Base-by-base conservation (phyloP, 208 protist species). In the Histomonas meleagridis region DNA sequence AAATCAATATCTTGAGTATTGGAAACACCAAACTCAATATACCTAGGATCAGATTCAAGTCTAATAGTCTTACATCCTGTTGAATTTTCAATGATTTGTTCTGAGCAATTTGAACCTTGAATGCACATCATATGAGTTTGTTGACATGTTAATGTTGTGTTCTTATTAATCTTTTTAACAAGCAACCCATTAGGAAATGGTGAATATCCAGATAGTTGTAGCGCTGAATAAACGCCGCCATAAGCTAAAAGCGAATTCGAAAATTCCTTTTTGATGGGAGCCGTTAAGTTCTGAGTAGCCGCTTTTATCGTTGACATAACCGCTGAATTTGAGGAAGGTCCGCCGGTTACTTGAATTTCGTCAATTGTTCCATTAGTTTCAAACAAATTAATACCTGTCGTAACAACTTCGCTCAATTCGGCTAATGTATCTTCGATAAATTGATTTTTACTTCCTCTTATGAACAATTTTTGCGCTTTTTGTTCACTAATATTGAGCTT, bases 331-430 rank as follows among this genome's bases (percentile, higher is more conserved):
- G 4, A 14, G 21, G 70, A 81, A n/a, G 70, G 40, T 32, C n/a
- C 70, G 28, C 70, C 70, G 51, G 51, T 81, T 81, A 81, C 7
- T 23, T 81, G 70, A n/a, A 81, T 43, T 81, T 81, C 70, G 21
- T 81, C 23, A 51, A 81, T 51, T 51, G 26, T 23, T 4, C 14
- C 23, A 21, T 5, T 23, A 43, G 9, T 81, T n/a, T n/a, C n/a
- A n/a, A n/a, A n/a, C n/a, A n/a, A n/a, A n/a, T n/a, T n/a, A n/a
- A n/a, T n/a, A n/a, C n/a, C n/a, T n/a, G n/a, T n/a, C n/a, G n/a
- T n/a, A n/a, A n/a, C n/a, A n/a, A n/a, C n/a, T 69, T 69, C 18
- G 62, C 18, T 9, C 21, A n/a, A 51, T 12, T 26, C 21, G 9
- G 35, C 18, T 10, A 81, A n/a, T 26, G 46, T 18, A n/a, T 65